Conservation (phyloP, 73 alveolate genomes). For the Symbiodinium pilosum region DNA sequence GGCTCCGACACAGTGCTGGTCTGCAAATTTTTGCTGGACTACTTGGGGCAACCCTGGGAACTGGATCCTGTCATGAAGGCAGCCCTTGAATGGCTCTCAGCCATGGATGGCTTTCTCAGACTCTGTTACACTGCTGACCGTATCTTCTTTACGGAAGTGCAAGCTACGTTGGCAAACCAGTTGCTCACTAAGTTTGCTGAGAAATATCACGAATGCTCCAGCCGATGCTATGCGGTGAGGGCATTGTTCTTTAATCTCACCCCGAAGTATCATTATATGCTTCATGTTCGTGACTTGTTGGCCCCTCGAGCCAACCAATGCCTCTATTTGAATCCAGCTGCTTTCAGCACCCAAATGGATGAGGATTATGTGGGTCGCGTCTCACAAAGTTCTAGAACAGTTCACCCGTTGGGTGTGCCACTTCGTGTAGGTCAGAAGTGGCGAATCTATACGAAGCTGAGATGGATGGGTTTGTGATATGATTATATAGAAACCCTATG, state of each 20-base stretch:
- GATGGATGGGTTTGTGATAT: not conserved
- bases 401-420: not conserved
- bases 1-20: slow-evolving; percentile 21
- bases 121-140: not conserved
- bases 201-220: not conserved
- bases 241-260: not conserved
- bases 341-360: slow-evolving; percentile 33
- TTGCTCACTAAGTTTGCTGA: not conserved
- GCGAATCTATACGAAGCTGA: not conserved
- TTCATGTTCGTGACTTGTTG: not conserved
- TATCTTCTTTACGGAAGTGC: not conserved
- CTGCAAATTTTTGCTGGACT: not conserved
- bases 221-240: not conserved
- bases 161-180: not conserved
- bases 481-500: not conserved
- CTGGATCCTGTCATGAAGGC: not conserved
- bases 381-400: not conserved
- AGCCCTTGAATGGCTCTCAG: not conserved
- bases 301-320: not conserved
- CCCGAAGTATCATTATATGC: slow-evolving; percentile 29
- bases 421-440: slow-evolving; percentile 26
- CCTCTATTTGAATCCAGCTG: not conserved
- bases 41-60: not conserved
- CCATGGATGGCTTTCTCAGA: slow-evolving; percentile 28
- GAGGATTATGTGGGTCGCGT: slow-evolving; percentile 32